Conservation (phyloP, 805 yeast genomes). For the Barnettozyma wickerhamii region DNA sequence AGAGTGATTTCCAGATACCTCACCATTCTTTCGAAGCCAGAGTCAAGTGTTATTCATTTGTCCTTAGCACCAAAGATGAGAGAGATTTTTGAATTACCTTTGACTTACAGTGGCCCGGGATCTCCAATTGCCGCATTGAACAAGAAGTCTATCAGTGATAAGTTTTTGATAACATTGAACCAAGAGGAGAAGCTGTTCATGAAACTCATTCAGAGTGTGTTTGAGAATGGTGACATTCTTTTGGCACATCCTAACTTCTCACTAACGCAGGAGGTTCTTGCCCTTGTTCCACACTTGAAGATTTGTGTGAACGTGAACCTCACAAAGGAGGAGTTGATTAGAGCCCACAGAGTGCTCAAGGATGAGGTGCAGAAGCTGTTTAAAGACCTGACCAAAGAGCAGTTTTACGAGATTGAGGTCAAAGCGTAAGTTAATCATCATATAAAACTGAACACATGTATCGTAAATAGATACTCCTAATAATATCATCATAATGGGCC, state of each 20-base stretch:
- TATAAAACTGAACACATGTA: too few species aligned
- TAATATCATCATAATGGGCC: too few species aligned
- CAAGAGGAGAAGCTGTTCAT: constrained; percentile 61
- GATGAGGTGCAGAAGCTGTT: constrained; percentile 25
- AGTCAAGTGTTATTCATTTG: constrained; percentile 69
- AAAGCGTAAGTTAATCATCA: too few species aligned
- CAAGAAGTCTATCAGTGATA: constrained; percentile 29
- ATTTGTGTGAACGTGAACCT: constrained; percentile 46
- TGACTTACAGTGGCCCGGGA: constrained; percentile 27
- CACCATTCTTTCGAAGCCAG: constrained; percentile 48
- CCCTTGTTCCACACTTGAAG: constrained; percentile 58
- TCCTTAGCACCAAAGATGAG: constrained; percentile 48
- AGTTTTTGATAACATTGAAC: constrained; percentile 32
- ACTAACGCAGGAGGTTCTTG: constrained; percentile 69
- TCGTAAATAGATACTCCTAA: too few species aligned
- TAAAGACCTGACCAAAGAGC: constrained; percentile 3
- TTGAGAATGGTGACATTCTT: constrained; percentile 46
- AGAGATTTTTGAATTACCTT: constrained; percentile 42
- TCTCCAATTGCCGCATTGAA: constrained; percentile 25
- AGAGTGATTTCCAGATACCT: constrained; percentile 34
- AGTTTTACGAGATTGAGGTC: not conserved
- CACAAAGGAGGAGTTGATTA: constrained; percentile 38
- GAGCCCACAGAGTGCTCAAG: constrained; percentile 37
- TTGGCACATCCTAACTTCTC: constrained; percentile 62
- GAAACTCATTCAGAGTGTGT: constrained; percentile 53